Base-by-base conservation (phyloP, 2,329 filamentous ascomycete genomes). In the Stagonosporopsis rhizophila region DNA sequence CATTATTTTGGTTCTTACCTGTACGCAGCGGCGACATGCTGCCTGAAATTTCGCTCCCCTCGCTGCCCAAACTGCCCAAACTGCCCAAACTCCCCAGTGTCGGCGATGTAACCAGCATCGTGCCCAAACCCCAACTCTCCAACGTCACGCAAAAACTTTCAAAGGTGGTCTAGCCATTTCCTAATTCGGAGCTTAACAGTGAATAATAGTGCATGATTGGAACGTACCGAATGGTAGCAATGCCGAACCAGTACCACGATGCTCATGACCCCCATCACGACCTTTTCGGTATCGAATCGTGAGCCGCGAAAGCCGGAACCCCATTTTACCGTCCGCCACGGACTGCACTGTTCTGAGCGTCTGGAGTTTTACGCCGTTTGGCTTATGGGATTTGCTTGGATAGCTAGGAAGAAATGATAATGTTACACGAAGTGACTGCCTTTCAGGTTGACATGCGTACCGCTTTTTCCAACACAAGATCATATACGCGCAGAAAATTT, bases 161-260 rank as follows among this genome's bases (percentile, higher is more conserved):
- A 56, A 52, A 56, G 42, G 37, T 56, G 17, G 32, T 53, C 37
- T 53, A 53, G 38, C 42, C 48, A 25, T 53, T 55, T 52, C 49
- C 55, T 58, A 58, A 58, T 58, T 52, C 51, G 56, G 46, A 19
- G 46, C 51, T 58, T 58, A 58, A 58, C 56, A 58, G 56, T 58
- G 56, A 58, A 58, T 58, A 58, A 58, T 58, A 58, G 56, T 58
- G 56, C 56, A 54, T 58, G 51, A 58, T 46, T 51, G 46, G 46
- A 32, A 34, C 50, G 20, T 49, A 52, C 27, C 25, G 19, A 5
- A 34, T 28, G 44, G 37, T 39, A 38, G 27, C 34, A 32, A 52
- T 52, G 32, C 37, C 42, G 37, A 34, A 23, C 37, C 44, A 38
- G 55, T 46, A 53, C 50, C 45, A 58, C 50, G 56, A 58, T 50